Evolutionary conservation across 2,329 filamentous ascomycete species (phyloP), one percentile per base, ranked within the genome.

Genomic region (Alternaria solani): DNA sequence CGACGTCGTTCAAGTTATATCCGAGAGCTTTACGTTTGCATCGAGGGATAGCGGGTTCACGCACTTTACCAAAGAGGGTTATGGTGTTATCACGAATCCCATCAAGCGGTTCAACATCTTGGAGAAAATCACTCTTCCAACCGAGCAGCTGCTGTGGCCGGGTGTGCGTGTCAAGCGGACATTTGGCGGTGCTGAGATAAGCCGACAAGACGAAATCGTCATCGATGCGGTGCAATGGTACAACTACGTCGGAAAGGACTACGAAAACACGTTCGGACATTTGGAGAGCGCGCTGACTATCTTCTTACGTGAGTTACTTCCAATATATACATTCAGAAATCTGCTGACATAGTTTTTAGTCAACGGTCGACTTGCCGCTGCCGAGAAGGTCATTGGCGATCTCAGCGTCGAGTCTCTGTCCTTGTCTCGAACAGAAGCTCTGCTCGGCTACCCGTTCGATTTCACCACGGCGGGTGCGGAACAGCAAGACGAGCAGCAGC

Each of bases 141-240:
- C 62, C 7, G 63, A 71, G n/a, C 75, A 79, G 36, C 76, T 81
- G 9, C 68, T 81, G 28, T 83, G 82, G 64, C 81, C 82, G 32
- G 87, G 90, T 28, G 86, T 88, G 34, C 83, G 86, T n/a, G 86
- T 96, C 56, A 88, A 85, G 73, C 81, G 85, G 6, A 88, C 91
- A 61, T 91, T 96, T 71, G 87, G 94, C 53, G 64, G 71, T 2
- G 53, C 59, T 14, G 53, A 62, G 54, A 88, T 89, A 4, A 86
- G 88, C 2, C 83, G 88, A 7, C 79, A 84, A 43, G 87, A 90
- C 60, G 89, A 94, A 63, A 87, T 90, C 34, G 84, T 97, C 52
- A 92, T 97, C 46, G 86, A 90, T 57, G 89, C 91, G 38, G 81
- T 97, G 60, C 91, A 96, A 73, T 98, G 94, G 94, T 89, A 94